Base-by-base conservation (phyloP, 768 basidiomycete genomes). In the Leccinum truebloodii region DNA sequence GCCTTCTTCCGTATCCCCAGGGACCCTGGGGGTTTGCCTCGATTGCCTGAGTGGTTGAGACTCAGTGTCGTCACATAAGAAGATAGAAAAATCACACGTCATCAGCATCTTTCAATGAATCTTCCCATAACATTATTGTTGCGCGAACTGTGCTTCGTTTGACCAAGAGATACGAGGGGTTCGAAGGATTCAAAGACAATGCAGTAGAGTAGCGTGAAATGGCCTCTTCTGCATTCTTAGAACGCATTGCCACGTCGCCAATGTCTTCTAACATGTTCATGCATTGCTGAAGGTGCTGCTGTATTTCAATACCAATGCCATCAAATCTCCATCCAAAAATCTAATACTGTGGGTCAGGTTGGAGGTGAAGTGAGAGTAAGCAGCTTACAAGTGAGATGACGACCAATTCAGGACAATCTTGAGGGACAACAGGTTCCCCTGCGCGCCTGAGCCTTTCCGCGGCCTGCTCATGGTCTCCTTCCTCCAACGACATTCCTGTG, bases 311-410 rank as follows among this genome's bases (percentile, higher is more conserved):
- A n/a, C n/a, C n/a, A n/a, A n/a, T n/a, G n/a, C n/a, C n/a, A n/a
- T n/a, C n/a, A n/a, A n/a, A n/a, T n/a, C n/a, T n/a, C n/a, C n/a
- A n/a, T n/a, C n/a, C n/a, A n/a, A n/a, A n/a, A n/a, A 60, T 48
- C 55, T 63, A 58, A 22, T 1, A 20, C 16, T 7, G 10, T 56
- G 22, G 9, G 12, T 56, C n/a, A 30, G 2, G 16, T 39, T 18
- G 16, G 3, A 6, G 6, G 12, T 7, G 2, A 7, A 18, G 1
- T 10, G 6, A 3, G 6, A 6, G 1, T 4, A 12, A 32, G 4
- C 1, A 14, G 7, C 63, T 55, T 35, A 64, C 63, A 4, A 67
- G 62, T 0, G 65, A 64, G 7, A 66, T 24, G 1, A n/a, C 26
- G 1, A 9, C 24, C 16, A 66, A 30, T 16, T 44, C 37, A 18